phyloP scores from a whole-genome alignment of 1,284 basidiomycete species.

The Wolfiporia cocos region DNA sequence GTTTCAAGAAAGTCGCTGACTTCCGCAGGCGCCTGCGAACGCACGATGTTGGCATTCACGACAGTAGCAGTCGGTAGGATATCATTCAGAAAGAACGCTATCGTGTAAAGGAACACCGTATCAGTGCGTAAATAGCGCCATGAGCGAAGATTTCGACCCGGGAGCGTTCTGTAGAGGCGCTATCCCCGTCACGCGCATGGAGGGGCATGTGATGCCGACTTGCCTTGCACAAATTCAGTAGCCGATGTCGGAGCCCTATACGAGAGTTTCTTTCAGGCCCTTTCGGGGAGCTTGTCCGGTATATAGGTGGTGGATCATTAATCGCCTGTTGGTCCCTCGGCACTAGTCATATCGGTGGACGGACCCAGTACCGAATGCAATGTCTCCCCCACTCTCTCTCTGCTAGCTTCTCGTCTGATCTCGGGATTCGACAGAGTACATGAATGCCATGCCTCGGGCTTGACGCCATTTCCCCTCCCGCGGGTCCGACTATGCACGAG shows the following conservation, averaged over 20 bases:
- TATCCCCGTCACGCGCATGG: constrained; percentile 4
- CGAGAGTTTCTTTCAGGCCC: constrained; percentile 10
- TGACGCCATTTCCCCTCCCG: constrained; percentile 15
- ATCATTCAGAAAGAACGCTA: no score
- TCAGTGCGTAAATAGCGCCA: no score
- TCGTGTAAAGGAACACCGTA: no score
- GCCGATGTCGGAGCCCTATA: constrained; percentile 1
- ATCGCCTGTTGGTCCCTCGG: constrained; percentile 23
- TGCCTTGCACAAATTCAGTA: constrained; percentile 2
- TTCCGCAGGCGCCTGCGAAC: no score
- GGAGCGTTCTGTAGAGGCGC: neutral
- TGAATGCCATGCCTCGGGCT: constrained; percentile 20
- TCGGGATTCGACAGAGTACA: constrained; percentile 17
- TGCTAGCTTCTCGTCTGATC: constrained; percentile 21
- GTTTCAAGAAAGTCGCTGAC: no score
- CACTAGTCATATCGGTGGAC: constrained; percentile 18
- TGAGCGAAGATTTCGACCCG: neutral
- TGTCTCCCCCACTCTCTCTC: neutral
- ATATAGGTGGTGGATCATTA: constrained; percentile 19
- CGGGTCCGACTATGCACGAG: constrained; percentile 44
- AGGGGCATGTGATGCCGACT: constrained; percentile 12
- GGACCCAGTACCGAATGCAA: constrained; percentile 16
- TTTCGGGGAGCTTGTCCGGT: constrained; percentile 22
- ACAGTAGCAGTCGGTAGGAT: no score
- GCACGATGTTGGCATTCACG: no score